Evolutionary conservation across 306 rosid species (phyloP).

Genomic region (Cajanus cajan): DNA sequence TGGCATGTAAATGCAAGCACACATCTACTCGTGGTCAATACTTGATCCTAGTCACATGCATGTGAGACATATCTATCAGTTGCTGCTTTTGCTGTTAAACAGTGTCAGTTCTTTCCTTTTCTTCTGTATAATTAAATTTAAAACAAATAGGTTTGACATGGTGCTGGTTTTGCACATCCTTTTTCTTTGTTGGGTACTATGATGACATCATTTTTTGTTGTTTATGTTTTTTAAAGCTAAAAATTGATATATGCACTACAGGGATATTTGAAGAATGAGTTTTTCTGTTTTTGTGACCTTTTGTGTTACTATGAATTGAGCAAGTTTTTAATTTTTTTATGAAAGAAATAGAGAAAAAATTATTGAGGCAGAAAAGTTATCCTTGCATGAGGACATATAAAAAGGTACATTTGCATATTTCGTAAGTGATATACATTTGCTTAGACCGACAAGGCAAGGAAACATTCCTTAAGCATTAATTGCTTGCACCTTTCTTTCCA

Average conservation of each 20-base stretch:
- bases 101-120: neutral
- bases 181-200: neutral
- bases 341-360: neutral
- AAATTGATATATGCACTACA: neutral
- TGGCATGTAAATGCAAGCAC: neutral
- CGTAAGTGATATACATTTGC: neutral
- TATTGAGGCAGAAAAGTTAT: neutral
- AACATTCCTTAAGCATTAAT: neutral
- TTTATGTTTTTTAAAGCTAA: neutral
- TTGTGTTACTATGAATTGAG: neutral
- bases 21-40: neutral
- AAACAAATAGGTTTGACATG: neutral
- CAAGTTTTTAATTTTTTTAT: neutral
- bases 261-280: neutral
- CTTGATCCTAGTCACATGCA: neutral
- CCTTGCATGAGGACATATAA: neutral
- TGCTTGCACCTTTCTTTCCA: constrained; percentile 11
- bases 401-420: neutral
- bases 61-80: neutral
- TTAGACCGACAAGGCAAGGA: neutral
- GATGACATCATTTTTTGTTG: neutral
- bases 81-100: neutral
- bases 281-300: neutral
- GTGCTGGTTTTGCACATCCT: too few species aligned
- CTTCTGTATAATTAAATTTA: neutral